These are phyloP conservation scores for Auriscalpium vulgare DNA, from an alignment of 768 basidiomycete species.

Conservation along the genomic window DNA sequence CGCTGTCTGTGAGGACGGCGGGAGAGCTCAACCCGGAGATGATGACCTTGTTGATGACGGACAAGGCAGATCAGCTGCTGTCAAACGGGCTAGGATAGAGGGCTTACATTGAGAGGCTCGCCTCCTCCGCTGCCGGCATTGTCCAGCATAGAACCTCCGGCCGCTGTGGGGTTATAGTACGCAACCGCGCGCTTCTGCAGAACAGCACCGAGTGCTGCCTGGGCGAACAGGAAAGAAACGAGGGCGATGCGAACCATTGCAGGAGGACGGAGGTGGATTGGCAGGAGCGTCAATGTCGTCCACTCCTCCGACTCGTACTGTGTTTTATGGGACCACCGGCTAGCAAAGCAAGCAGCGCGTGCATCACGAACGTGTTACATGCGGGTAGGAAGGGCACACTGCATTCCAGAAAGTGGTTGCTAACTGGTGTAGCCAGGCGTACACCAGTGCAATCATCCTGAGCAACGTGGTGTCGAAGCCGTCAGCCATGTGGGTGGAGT, in stretches of 20 bases:
- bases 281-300: not conserved
- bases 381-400: too few species aligned
- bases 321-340: too few species aligned
- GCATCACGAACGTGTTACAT: too few species aligned
- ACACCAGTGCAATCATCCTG: too few species aligned
- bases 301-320: too few species aligned
- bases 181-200: constrained; percentile 12
- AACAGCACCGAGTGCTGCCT: constrained; percentile 1
- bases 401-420: too few species aligned
- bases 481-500: too few species aligned
- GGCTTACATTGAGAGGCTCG: constrained; percentile 36
- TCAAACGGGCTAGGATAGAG: not conserved
- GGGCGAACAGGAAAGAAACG: constrained; percentile 8
- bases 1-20: constrained; percentile 44
- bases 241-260: constrained; percentile 7
- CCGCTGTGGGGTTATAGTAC: constrained; percentile 27
- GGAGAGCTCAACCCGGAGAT: constrained; percentile 58
- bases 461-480: too few species aligned
- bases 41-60: constrained; percentile 35
- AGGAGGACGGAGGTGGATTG: not conserved
- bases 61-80: not conserved
- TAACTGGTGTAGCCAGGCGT: too few species aligned
- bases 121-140: constrained; percentile 31
- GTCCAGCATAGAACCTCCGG: constrained; percentile 38
- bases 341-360: too few species aligned